These are phyloP conservation scores for Botrytis elliptica DNA, from an alignment of 2,329 filamentous ascomycete genomes.

Conservation along the genomic window DNA sequence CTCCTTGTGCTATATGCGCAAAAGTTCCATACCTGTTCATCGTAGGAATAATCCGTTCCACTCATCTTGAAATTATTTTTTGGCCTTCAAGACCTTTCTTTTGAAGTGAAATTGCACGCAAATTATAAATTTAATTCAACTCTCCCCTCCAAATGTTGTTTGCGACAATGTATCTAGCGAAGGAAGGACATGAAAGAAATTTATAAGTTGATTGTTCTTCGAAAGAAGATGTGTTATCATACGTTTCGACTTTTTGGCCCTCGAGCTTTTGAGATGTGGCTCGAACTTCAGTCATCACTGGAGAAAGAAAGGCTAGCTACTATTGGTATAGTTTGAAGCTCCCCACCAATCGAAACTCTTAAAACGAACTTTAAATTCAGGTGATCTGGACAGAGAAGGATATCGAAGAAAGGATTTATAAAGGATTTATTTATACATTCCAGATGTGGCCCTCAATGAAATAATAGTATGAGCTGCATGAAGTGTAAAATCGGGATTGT, in stretches of 20 bases:
- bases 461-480: not conserved
- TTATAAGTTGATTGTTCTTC: not conserved
- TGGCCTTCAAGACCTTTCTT: constrained; percentile 30
- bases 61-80: constrained; percentile 37
- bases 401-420: constrained; percentile 3
- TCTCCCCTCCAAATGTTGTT: not conserved
- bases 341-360: constrained; percentile 3
- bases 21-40: constrained; percentile 68
- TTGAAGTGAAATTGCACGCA: constrained; percentile 30
- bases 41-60: constrained; percentile 87
- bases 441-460: not conserved
- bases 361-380: constrained; percentile 1
- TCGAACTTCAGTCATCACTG: constrained; percentile 4
- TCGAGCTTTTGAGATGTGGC: constrained; percentile 21
- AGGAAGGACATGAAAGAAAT: constrained; percentile 19
- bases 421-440: not conserved
- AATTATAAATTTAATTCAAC: constrained; percentile 1
- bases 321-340: not conserved
- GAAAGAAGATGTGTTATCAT: constrained; percentile 7
- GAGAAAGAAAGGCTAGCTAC: constrained; percentile 1
- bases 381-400: constrained; percentile 21
- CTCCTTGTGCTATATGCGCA: not conserved
- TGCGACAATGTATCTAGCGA: not conserved
- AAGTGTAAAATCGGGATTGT: not conserved
- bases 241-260: constrained; percentile 12